phyloP scores from a whole-genome alignment of 768 basidiomycete genomes.

The Phallus indusiatus region DNA sequence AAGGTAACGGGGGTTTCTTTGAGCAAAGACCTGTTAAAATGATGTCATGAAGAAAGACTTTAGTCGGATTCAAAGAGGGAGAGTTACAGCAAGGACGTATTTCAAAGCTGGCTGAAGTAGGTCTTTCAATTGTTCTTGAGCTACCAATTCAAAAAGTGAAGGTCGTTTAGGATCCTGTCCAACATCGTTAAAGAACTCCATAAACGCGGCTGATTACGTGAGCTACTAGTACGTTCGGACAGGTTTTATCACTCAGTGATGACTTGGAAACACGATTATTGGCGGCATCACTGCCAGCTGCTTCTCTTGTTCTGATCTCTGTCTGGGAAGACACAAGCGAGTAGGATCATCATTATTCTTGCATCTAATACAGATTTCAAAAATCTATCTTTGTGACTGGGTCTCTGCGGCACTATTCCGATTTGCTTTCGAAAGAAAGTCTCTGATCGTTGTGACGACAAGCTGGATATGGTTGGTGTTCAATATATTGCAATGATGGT shows the following conservation, averaged over 20 bases:
- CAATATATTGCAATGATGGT: neutral
- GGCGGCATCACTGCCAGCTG: no score
- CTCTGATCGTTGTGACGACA: constrained; percentile 4
- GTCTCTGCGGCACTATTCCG: neutral
- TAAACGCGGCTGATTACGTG: constrained; percentile 19
- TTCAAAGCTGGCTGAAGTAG: constrained; percentile 90
- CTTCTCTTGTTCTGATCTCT: no score
- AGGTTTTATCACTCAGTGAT: neutral
- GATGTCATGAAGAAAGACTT: neutral
- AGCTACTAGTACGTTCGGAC: neutral
- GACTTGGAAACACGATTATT: no score
- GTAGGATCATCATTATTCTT: no score
- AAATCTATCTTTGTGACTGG: constrained; percentile 4
- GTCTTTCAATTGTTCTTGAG: constrained; percentile 88
- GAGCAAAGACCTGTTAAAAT: constrained; percentile 75
- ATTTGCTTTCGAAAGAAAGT: constrained; percentile 4
- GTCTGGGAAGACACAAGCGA: no score
- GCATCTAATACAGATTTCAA: neutral
- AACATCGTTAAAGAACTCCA: constrained; percentile 79
- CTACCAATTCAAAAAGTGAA: constrained; percentile 84
- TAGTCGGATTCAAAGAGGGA: neutral
- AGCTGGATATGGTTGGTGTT: neutral
- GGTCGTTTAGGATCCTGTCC: constrained; percentile 68
- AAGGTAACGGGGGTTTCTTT: constrained; percentile 88
- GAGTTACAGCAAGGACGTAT: constrained; percentile 76